phyloP scores from a whole-genome alignment of 306 rosid species.

The apple (Malus domestica) region DNA sequence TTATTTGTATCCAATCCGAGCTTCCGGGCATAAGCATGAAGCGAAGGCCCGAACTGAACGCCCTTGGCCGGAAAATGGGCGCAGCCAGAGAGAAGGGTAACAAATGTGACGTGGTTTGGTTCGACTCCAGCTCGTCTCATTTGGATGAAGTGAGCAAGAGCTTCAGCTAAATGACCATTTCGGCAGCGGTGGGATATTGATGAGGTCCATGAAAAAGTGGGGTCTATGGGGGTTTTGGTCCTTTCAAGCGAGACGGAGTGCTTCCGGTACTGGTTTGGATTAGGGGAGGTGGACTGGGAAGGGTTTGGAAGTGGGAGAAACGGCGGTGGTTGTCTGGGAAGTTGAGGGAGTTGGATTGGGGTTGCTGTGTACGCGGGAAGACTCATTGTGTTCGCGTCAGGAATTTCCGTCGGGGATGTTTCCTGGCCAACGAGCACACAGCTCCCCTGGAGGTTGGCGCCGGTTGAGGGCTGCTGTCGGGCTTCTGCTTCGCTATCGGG shows the following conservation, averaged over 20 bases:
- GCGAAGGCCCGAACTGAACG: slow-evolving; percentile 36
- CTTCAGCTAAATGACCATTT: slow-evolving; percentile 51
- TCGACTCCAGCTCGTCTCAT: slow-evolving; percentile 60
- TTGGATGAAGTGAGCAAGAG: slow-evolving; percentile 40
- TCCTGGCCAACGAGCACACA: too few species aligned
- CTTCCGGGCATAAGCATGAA: slow-evolving; percentile 56
- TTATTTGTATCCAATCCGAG: slow-evolving; percentile 41
- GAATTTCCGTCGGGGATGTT: too few species aligned
- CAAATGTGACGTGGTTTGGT: slow-evolving; percentile 63
- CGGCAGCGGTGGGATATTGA: slow-evolving; percentile 62
- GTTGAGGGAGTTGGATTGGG: slow-evolving; percentile 26
- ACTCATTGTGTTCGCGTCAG: slow-evolving; percentile 18
- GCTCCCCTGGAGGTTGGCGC: too few species aligned
- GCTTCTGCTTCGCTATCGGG: too few species aligned
- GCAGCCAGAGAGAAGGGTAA: slow-evolving; percentile 72
- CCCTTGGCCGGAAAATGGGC: slow-evolving; percentile 37
- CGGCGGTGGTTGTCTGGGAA: slow-evolving; percentile 27
- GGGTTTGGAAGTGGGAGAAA: slow-evolving; percentile 14
- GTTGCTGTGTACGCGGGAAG: slow-evolving; percentile 23
- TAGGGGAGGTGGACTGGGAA: slow-evolving; percentile 12
- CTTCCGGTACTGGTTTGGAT: slow-evolving; percentile 2
- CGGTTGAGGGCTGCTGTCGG: too few species aligned
- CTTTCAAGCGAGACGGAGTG: slow-evolving; percentile 21
- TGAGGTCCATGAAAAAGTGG: slow-evolving; percentile 62
- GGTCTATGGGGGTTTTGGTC: slow-evolving; percentile 22